Evolutionary conservation across 1,139 yeast species (phyloP), one percentile per base, ranked within the genome.

Genomic region (Scheffersomyces quercinus): DNA sequence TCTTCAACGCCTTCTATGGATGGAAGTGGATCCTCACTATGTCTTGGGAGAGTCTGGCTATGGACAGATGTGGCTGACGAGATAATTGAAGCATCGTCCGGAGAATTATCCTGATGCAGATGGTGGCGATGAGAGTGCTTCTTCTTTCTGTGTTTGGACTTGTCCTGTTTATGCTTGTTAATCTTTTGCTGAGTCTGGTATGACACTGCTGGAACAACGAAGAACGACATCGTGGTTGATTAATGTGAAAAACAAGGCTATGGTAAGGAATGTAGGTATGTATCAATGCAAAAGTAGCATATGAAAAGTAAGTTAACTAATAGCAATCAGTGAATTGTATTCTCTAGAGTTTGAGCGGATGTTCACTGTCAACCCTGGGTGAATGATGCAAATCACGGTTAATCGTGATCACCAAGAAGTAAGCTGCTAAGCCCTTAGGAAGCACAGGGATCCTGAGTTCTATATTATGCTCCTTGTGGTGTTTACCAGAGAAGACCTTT

Each of bases 131-230:
- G 36, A n/a, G 8, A 14, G 12, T 20, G 35, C 15, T 31, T 31
- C 35, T 31, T 31, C 35, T 31, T 31, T 31, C 24, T 15, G n/a
- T 31, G 35, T n/a, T 31, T 31, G 35, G 36, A 41, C 16, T 48
- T 42, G 14, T 45, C 49, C 37, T 47, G 42, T 37, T 51, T 48
- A 15, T 47, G 47, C 35, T 50, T 44, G 9, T 50, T 47, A 10
- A 55, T 46, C 43, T 51, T 52, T 45, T 54, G 51, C 39, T 53
- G 47, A 15, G 58, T 52, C 44, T 55, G 59, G 40, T 50, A 53
- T 47, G 49, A 51, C 26, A 55, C 55, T 44, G 45, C 47, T 7
- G 56, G 54, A 4, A 54, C 56, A 15, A 51, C 52, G 29, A 50
- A 54, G 46, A 43, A 55, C 36, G 53, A 52, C 59, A 55, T 55